Evolutionary conservation across 2,329 filamentous ascomycete genomes (phyloP).

Genomic region (Xylariaceae sp.): DNA sequence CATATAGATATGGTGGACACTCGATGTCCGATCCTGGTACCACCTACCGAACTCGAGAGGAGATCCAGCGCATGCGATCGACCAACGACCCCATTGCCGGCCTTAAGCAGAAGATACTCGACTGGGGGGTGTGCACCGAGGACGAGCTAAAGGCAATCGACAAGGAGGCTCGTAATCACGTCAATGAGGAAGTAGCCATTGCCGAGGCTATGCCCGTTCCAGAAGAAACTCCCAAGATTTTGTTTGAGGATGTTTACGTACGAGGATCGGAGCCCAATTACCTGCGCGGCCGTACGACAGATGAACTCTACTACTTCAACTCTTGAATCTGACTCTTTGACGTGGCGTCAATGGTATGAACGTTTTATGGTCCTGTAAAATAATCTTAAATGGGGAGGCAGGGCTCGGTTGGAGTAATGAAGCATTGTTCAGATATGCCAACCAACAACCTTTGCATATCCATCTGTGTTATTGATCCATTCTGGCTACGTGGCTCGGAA

Average conservation of each 20-base stretch:
- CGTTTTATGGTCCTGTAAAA: not conserved
- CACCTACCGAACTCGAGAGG: slow-evolving; percentile 98
- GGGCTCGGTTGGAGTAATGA: slow-evolving; percentile 25
- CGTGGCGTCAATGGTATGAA: slow-evolving; percentile 12
- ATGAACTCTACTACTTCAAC: slow-evolving; percentile 94
- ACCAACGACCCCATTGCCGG: slow-evolving; percentile 98
- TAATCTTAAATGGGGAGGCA: slow-evolving; percentile 15
- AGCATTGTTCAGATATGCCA: slow-evolving; percentile 17
- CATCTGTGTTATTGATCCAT: slow-evolving; percentile 14
- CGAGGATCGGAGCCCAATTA: slow-evolving; percentile 83
- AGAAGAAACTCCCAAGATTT: slow-evolving; percentile 76
- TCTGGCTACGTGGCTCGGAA: slow-evolving; percentile 8
- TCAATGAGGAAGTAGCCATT: slow-evolving; percentile 86
- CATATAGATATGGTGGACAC: slow-evolving; percentile 98
- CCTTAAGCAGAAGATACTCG: slow-evolving; percentile 95
- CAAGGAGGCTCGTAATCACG: slow-evolving; percentile 84
- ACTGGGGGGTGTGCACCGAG: slow-evolving; percentile 90
- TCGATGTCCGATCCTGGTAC: slow-evolving; percentile 99
- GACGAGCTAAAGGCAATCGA: slow-evolving; percentile 96
- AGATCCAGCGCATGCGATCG: slow-evolving; percentile 99
- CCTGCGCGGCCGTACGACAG: slow-evolving; percentile 82
- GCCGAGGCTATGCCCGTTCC: slow-evolving; percentile 88
- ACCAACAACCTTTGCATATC: slow-evolving; percentile 4
- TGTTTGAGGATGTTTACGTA: slow-evolving; percentile 97
- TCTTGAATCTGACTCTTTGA: slow-evolving; percentile 35